phyloP scores from a whole-genome alignment of 169 alveolate genomes.

The Cryptosporidium sp. region DNA sequence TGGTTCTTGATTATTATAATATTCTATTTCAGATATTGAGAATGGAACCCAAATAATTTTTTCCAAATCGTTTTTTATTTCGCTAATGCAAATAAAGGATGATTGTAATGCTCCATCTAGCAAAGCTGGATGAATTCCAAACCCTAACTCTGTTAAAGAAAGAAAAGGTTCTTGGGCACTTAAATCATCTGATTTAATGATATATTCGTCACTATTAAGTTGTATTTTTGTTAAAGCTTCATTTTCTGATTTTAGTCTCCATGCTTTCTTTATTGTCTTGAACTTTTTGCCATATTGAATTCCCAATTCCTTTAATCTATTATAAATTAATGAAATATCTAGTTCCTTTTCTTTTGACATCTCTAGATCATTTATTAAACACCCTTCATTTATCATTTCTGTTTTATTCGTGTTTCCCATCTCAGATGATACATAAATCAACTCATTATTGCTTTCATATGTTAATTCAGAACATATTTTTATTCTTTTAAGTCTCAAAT shows the following conservation, averaged over 20 bases:
- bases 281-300: slow-evolving; percentile 82
- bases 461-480: neutral
- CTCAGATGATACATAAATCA: slow-evolving; percentile 28
- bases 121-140: slow-evolving; percentile 47
- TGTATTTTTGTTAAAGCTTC: slow-evolving; percentile 37
- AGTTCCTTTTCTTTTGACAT: neutral
- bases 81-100: slow-evolving; percentile 23
- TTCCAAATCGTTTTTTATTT: neutral
- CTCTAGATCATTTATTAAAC: neutral
- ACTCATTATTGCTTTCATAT: neutral
- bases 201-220: neutral
- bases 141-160: slow-evolving; percentile 12
- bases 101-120: slow-evolving; percentile 69
- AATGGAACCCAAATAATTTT: slow-evolving; percentile 58
- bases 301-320: slow-evolving; percentile 77
- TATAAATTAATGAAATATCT: slow-evolving; percentile 78
- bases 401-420: neutral
- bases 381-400: slow-evolving; percentile 7
- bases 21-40: slow-evolving; percentile 29
- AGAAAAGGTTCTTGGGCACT: neutral
- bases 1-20: slow-evolving; percentile 5
- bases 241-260: slow-evolving; percentile 40
- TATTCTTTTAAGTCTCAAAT: slow-evolving; percentile 12
- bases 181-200: neutral
- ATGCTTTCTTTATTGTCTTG: slow-evolving; percentile 77